These are phyloP conservation scores for Sophora flavescens DNA, from an alignment of 306 rosid species.

Conservation along the genomic window DNA sequence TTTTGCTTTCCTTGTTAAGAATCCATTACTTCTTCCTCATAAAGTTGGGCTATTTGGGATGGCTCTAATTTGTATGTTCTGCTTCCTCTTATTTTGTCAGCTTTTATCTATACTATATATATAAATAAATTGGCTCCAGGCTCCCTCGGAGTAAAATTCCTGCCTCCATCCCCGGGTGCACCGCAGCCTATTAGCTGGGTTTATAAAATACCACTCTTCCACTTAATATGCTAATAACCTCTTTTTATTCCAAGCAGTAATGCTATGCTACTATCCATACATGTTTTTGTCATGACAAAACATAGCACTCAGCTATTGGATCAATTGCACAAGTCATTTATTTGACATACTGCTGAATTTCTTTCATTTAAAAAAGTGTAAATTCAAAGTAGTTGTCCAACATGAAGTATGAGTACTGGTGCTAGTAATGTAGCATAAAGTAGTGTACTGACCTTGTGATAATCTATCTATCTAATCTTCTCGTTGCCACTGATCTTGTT, in stretches of 20 bases:
- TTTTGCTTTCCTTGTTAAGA: too few relatives aligned
- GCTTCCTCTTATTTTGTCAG: too few relatives aligned
- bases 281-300: background rate
- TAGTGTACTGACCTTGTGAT: conserved; percentile 20
- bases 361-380: background rate
- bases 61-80: too few relatives aligned
- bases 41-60: too few relatives aligned
- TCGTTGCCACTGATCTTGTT: conserved; percentile 68
- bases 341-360: background rate
- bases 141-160: too few relatives aligned
- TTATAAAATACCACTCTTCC: background rate
- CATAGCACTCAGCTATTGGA: background rate
- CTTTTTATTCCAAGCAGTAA: background rate
- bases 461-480: conserved; percentile 67
- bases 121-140: too few relatives aligned
- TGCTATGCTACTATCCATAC: background rate
- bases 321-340: background rate
- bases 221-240: background rate
- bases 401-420: too few relatives aligned
- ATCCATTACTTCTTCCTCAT: too few relatives aligned
- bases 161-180: too few relatives aligned
- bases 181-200: background rate
- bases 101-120: too few relatives aligned
- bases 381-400: too few relatives aligned
- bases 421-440: background rate